Base-by-base conservation (phyloP, 2,329 filamentous ascomycete genomes). In the Scytalidium sp. region DNA sequence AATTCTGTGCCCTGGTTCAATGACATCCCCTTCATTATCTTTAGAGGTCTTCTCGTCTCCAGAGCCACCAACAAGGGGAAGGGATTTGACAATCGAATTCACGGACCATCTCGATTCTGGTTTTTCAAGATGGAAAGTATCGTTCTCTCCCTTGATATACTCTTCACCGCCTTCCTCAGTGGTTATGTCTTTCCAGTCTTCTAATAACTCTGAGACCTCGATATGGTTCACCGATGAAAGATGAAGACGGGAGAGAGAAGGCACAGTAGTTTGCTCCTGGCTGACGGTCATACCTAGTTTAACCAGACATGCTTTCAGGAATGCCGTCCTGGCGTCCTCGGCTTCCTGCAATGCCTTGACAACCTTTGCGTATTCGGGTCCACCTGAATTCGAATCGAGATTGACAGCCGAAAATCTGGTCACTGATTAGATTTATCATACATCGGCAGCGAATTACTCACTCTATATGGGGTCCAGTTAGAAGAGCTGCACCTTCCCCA, bases 381-480 rank as follows among this genome's bases (percentile, higher is more conserved):
- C 72, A 9, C 80, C 78, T 6, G 84, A 78, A 3, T 87, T 83
- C 6, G 78, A 81, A 53, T 84, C 78, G 6, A 97, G 77, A 61
- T 96, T 96, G 41, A 75, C 80, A 1, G 88, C 81, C 3, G 91
- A 85, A 64, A 97, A 97, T 66, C 91, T 96, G 47, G 45, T 44
- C 44, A 55, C 65, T 17, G 47, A 45, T 51, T n/a, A 58, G 21
- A 20, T 27, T 41, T 20, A 17, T 15, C 17, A 53, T 44, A 41
- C 20, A 19, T n/a, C 10, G 23, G 3, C 17, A 27, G 20, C 10
- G 13, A 21, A 41, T 46, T 53, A 71, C 80, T 65, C 74, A 95
- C 89, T 99, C 94, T 46, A 93, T 93, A 75, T 99, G 94, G 36
- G 91, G 89, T 0, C 92, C 91, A 1, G 88, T 95, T 17, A 99